A percentile compares a stretch with the other conserved stretches of the same genome.
phyloP scores from a whole-genome alignment of 1,284 basidiomycete species.

The Papiliotrema flavescens region DNA sequence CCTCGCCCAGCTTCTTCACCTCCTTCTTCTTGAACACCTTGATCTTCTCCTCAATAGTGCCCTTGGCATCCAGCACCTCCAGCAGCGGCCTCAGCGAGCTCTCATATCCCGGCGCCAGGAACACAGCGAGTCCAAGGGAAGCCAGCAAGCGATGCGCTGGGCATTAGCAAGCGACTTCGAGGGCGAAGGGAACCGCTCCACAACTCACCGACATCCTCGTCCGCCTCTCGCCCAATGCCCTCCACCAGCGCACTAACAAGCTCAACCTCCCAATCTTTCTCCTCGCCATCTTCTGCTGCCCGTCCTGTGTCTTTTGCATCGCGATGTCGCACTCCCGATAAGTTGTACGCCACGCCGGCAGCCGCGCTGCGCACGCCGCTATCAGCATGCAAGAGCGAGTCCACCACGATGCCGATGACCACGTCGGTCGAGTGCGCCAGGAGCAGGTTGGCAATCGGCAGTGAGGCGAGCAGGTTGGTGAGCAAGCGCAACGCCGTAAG shows the following conservation, averaged over 20 bases:
- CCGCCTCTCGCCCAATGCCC: conserved; percentile 64
- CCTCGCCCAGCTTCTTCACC: conserved; percentile 59
- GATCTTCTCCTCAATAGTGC: conserved; percentile 54
- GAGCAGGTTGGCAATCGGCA: conserved; percentile 56
- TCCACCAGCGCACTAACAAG: conserved; percentile 72
- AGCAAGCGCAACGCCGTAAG: conserved; percentile 69
- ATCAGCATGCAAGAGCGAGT: conserved; percentile 66
- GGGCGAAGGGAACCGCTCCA: background rate
- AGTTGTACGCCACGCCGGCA: conserved; percentile 74
- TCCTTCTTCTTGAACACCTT: conserved; percentile 59
- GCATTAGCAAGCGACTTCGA: background rate
- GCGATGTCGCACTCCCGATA: conserved; percentile 62
- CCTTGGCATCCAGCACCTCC: conserved; percentile 64
- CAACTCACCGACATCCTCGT: conserved; percentile 72
- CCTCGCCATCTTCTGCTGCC: conserved; percentile 53
- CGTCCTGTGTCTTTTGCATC: conserved; percentile 31
- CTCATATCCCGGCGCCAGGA: conserved; percentile 56
- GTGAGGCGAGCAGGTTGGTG: conserved; percentile 66
- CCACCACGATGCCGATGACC: conserved; percentile 59
- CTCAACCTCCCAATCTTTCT: conserved; percentile 80
- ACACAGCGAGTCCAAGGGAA: conserved; percentile 66
- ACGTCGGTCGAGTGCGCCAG: conserved; percentile 47
- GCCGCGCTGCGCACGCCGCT: conserved; percentile 67
- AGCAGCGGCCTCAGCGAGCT: conserved; percentile 63
- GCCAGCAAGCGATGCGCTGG: conserved; percentile 74